Evolutionary conservation across 768 basidiomycete species (phyloP).

Genomic region (Tylopilus plumbeoviolaceoides): DNA sequence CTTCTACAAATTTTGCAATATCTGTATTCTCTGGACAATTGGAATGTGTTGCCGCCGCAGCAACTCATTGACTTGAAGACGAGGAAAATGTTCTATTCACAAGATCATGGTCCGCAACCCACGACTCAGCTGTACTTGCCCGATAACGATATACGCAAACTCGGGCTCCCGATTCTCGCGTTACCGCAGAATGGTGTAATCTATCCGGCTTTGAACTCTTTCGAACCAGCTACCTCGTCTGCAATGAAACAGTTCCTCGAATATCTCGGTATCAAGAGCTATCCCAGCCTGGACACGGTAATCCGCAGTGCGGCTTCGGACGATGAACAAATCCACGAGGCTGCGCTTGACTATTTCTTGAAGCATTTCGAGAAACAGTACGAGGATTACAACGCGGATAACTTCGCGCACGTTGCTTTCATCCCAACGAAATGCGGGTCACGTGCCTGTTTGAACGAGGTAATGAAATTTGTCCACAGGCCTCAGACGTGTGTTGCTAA

Average conservation of each 20-base stretch:
- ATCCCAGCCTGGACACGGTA: constrained; percentile 5
- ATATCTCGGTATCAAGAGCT: background rate
- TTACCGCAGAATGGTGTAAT: too few relatives aligned
- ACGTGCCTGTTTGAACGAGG: constrained; percentile 9
- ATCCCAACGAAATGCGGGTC: constrained; percentile 10
- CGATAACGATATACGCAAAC: too few relatives aligned
- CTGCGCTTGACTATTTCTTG: constrained; percentile 11
- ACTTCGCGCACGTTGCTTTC: constrained; percentile 8
- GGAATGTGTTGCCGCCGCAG: too few relatives aligned
- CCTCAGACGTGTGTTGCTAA: background rate
- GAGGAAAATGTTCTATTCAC: too few relatives aligned
- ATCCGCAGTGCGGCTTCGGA: constrained; percentile 6
- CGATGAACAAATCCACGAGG: background rate
- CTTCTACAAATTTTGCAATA: too few relatives aligned
- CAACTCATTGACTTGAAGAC: too few relatives aligned
- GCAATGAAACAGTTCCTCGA: background rate
- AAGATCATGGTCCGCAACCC: too few relatives aligned
- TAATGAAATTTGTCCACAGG: background rate
- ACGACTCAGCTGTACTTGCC: too few relatives aligned
- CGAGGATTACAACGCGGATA: constrained; percentile 4
- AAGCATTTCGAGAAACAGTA: constrained; percentile 6
- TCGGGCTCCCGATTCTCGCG: too few relatives aligned
- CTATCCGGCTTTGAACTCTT: too few relatives aligned
- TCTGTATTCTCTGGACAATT: too few relatives aligned
- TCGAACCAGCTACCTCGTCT: background rate